These are phyloP conservation scores for Arctostaphylos glauca DNA, from an alignment of 148 eudicot genomes.

Conservation along the genomic window DNA sequence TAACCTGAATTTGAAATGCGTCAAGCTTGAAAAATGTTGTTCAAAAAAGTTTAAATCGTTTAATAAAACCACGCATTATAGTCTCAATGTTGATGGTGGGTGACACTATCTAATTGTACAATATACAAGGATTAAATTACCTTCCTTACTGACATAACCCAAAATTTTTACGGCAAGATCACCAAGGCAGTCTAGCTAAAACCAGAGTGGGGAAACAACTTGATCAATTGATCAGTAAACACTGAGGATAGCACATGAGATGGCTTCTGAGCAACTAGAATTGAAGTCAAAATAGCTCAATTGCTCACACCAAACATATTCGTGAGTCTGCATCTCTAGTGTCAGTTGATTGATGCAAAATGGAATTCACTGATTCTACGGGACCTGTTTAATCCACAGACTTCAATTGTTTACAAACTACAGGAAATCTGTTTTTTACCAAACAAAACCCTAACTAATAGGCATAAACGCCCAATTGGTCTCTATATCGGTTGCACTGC, in stretches of 20 bases:
- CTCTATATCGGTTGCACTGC: not conserved
- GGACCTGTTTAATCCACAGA: not conserved
- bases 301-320: not conserved
- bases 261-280: not conserved
- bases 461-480: not conserved
- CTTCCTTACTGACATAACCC: not conserved
- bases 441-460: constrained; percentile 7
- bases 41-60: not conserved
- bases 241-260: not conserved
- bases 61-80: not conserved
- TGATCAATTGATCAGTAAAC: not conserved
- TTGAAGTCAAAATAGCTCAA: not conserved
- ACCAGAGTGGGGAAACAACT: not conserved
- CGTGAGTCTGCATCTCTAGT: not conserved
- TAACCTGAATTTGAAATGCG: not conserved
- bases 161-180: not conserved
- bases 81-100: not conserved
- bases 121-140: not conserved
- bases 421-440: not conserved
- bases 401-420: not conserved
- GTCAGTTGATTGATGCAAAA: not conserved
- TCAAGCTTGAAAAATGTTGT: not conserved
- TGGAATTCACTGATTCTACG: not conserved
- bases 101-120: not conserved
- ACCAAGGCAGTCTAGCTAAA: not conserved